Conservation (phyloP, 495 filamentous ascomycete species). For the Filosporella fistucella region DNA sequence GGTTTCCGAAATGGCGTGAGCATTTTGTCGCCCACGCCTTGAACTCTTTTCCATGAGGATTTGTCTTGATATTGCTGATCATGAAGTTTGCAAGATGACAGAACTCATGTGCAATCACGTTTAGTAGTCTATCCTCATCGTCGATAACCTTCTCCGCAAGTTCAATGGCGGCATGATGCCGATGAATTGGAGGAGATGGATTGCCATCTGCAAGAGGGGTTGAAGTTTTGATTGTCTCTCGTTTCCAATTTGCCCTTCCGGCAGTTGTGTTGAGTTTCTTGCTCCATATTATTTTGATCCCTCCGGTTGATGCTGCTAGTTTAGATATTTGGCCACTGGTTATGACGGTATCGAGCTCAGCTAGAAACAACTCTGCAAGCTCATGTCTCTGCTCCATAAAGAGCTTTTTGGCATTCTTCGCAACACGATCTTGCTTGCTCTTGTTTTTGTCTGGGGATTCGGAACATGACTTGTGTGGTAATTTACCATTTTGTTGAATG, state of each 20-base stretch:
- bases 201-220: slow-evolving; percentile 13
- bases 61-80: slow-evolving; percentile 58
- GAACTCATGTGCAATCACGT: slow-evolving; percentile 90
- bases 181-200: slow-evolving; percentile 20
- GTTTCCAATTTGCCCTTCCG: slow-evolving; percentile 79
- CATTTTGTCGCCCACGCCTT: slow-evolving; percentile 57
- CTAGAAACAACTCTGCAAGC: slow-evolving; percentile 65
- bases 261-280: slow-evolving; percentile 84
- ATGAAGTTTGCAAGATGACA: slow-evolving; percentile 91
- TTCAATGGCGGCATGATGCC: slow-evolving; percentile 77
- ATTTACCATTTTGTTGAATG: no score
- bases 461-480: not conserved
- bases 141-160: slow-evolving; percentile 83
- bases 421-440: slow-evolving; percentile 19
- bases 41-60: slow-evolving; percentile 82
- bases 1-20: slow-evolving; percentile 34
- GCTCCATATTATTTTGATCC: slow-evolving; percentile 76
- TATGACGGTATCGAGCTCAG: slow-evolving; percentile 66
- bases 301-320: slow-evolving; percentile 63
- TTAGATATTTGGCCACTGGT: slow-evolving; percentile 54
- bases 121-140: slow-evolving; percentile 70
- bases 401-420: slow-evolving; percentile 46
- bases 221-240: slow-evolving; percentile 43
- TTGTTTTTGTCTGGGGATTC: slow-evolving; percentile 15
- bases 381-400: slow-evolving; percentile 64